Base-by-base conservation (phyloP, 345 rosid species). In the Citrus reticulata region DNA sequence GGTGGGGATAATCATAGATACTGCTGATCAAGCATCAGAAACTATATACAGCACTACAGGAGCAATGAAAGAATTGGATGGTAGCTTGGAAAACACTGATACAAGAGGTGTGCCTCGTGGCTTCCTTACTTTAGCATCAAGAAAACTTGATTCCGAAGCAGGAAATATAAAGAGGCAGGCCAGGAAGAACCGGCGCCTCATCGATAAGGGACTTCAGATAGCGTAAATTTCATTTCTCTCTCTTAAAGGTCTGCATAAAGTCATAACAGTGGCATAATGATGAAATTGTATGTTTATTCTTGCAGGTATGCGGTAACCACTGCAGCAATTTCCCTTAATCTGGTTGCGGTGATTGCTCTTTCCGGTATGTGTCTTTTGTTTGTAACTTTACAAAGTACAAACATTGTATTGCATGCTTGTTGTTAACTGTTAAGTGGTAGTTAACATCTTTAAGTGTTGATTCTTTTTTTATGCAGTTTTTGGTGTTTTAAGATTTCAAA, bases 41-140 rank as follows among this genome's bases (percentile, higher is more conserved):
- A 89, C 89, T 55, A 82, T 92, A 69, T 80, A 81, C 40, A 85
- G 87, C 75, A 85, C 91, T 5, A 87, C 97, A 14, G 92, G 88
- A 61, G 93, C 90, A 37, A 90, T 92, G 90, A 88, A 72, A 72
- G 86, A 80, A 11, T 84, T 92, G 77, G 84, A 81, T 46, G 78
- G 79, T 49, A 81, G 70, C 72, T 70, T 90, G 59, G 89, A 78
- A 62, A 74, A 77, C 67, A 57, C 83, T 27, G 58, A 69, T 40
- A 85, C n/a, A 35, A 81, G 60, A 24, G 8, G 65, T 0, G 77
- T 1, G 30, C 72, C 91, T 5, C 69, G 88, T 29, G 66, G 59
- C 64, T 89, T 89, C 79, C 91, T 92, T 29, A 78, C 79, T 22
- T 62, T 85, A 46, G 87, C 94, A 7, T 89, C 93, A 9, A 20